These are phyloP conservation scores for Yarrowia divulgata DNA, from an alignment of 805 yeast species.

Conservation along the genomic window DNA sequence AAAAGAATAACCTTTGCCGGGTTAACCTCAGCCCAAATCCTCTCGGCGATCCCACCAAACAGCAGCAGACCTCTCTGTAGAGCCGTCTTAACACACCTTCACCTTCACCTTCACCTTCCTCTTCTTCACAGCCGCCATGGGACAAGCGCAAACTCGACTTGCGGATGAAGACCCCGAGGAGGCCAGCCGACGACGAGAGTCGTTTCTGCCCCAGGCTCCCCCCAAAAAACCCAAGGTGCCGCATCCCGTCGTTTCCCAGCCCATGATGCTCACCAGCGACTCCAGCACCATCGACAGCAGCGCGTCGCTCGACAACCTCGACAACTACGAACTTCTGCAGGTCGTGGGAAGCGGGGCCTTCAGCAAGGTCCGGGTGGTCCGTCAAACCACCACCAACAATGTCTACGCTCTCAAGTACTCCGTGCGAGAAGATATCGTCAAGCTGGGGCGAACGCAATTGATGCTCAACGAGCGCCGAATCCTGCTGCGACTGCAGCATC, in stretches of 20 bases:
- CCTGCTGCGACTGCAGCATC: conserved; percentile 83
- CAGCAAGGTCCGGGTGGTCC: conserved; percentile 72
- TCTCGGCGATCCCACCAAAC: conserved; percentile 20
- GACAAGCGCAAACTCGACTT: conserved; percentile 37
- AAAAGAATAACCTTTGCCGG: conserved; percentile 8
- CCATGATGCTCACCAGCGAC: neutral
- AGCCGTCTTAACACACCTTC: neutral
- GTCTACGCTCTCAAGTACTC: conserved; percentile 86
- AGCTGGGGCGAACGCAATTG: conserved; percentile 91
- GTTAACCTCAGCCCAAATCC: conserved; percentile 26
- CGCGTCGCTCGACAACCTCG: conserved; percentile 39
- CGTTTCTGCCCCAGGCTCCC: conserved; percentile 28
- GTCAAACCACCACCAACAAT: conserved; percentile 41
- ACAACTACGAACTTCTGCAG: conserved; percentile 53
- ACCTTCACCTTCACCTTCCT: neutral
- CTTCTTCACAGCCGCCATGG: conserved; percentile 11
- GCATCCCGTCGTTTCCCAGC: neutral
- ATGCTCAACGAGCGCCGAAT: conserved; percentile 95
- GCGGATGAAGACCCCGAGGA: conserved; percentile 36
- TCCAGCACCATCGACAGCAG: conserved; percentile 10
- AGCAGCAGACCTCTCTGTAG: neutral
- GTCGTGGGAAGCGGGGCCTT: conserved; percentile 85
- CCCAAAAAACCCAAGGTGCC: conserved; percentile 15
- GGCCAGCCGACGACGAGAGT: conserved; percentile 18
- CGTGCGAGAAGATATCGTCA: conserved; percentile 89